Conservation (phyloP, 768 basidiomycete genomes). For the Panellus pusillus region DNA sequence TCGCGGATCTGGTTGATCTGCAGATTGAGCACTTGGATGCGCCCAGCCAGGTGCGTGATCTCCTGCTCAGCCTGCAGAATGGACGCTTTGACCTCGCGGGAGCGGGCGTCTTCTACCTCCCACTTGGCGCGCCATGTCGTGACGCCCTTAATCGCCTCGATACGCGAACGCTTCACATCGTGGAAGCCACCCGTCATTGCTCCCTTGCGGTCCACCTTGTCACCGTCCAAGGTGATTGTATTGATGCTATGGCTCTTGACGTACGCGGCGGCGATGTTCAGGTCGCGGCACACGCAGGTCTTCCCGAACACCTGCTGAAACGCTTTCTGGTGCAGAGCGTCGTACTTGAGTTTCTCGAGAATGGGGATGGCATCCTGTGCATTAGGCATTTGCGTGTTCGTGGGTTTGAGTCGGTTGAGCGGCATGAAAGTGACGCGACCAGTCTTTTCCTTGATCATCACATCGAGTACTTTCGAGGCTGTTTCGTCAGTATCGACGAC, state of each 20-base stretch:
- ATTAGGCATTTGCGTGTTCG: slow-evolving; percentile 61
- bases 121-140: slow-evolving; percentile 73
- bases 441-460: slow-evolving; percentile 91
- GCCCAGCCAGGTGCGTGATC: slow-evolving; percentile 73
- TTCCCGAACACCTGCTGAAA: slow-evolving; percentile 98
- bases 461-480: slow-evolving; percentile 84
- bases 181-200: slow-evolving; percentile 96
- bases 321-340: slow-evolving; percentile 69
- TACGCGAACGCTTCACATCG: slow-evolving; percentile 84
- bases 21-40: slow-evolving; percentile 66
- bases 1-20: slow-evolving; percentile 73
- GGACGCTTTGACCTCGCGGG: slow-evolving; percentile 71
- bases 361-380: slow-evolving; percentile 80
- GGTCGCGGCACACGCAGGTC: slow-evolving; percentile 92
- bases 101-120: slow-evolving; percentile 60
- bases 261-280: slow-evolving; percentile 90
- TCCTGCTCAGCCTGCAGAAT: slow-evolving; percentile 81
- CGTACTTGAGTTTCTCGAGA: slow-evolving; percentile 79
- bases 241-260: slow-evolving; percentile 94
- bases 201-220: slow-evolving; percentile 96
- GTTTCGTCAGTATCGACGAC: slow-evolving; percentile 97
- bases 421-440: slow-evolving; percentile 99
- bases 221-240: slow-evolving; percentile 96
- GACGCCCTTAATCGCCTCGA: slow-evolving; percentile 82
- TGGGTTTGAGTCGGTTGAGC: slow-evolving; percentile 88